Base-by-base conservation (phyloP, 2,329 filamentous ascomycete species). In the Huntiella bhutanensis region DNA sequence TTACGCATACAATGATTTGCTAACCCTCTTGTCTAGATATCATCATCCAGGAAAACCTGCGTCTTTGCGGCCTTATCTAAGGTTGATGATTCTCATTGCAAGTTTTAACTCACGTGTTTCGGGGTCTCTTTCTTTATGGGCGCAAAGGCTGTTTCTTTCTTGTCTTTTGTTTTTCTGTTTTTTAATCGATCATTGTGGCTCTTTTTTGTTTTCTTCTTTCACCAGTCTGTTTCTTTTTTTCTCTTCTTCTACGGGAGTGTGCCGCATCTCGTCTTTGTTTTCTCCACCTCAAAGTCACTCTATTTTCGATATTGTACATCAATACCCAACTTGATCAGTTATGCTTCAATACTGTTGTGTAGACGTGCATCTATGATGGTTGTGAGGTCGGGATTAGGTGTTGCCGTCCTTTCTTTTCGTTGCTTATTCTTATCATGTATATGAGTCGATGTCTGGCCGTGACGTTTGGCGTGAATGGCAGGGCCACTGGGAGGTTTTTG, bases 1-100 rank as follows among this genome's bases (percentile, higher is more conserved):
- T 67, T 77, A 65, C 41, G 22, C 3, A 28, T 28, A 28, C 6
- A 42, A 3, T 37, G 32, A 13, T 28, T 33, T 52, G 11, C 47
- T 45, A 50, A 68, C 79, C 4, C 5, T 38, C 2, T 28, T 1
- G 17, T 43, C 2, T 54, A 94, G 91, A 98, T 68, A 98, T 98
- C 64, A 98, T 98, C 68, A 98, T 98, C 64, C 91, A 98, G 70
- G 91, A 96, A 68, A 98, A 98, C 68, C 77, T 98, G 54, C 82
- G 91, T 64, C 75, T 93, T 64, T 95, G 87, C 66, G 88, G 88
- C 73, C 71, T 96, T 63, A 95, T 96, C 74, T 95, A 81, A 80
- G 56, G 55, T 28, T 28, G 22, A 28, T 28, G 22, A 28, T 28
- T 28, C 22, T 28, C 22, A 28, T 28, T 28, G 22, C 22, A 28